A percentile compares a stretch with the other conserved stretches of the same genome.
phyloP scores from a whole-genome alignment of 306 rosid species.

The Cicer chorassanicum region DNA sequence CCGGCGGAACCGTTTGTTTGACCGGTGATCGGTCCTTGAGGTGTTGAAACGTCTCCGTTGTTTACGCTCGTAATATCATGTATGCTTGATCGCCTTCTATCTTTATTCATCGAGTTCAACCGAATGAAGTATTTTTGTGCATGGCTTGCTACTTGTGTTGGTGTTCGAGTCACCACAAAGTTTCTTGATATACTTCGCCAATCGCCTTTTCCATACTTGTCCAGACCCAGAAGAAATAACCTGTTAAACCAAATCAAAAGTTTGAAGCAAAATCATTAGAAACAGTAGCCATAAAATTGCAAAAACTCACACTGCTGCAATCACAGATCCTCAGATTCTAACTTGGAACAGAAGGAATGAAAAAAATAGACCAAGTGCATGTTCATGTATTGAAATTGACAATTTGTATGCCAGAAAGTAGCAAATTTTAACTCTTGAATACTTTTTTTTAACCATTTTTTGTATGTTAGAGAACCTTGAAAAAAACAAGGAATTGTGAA shows the following conservation, averaged over 20 bases:
- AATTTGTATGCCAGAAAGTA: neutral
- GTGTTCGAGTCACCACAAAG: constrained; percentile 93
- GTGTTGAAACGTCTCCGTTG: constrained; percentile 69
- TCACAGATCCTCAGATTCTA: neutral
- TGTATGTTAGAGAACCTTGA: too few relatives aligned
- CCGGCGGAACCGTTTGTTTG: constrained; percentile 69
- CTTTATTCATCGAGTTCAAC: constrained; percentile 93
- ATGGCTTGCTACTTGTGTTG: constrained; percentile 98
- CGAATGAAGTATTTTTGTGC: constrained; percentile 98
- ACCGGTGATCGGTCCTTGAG: constrained; percentile 89
- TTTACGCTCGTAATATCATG: constrained; percentile 90
- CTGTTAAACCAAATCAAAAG: constrained; percentile 46
- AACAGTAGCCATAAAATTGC: neutral
- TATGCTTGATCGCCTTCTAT: constrained; percentile 95
- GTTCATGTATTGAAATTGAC: neutral
- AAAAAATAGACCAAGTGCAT: neutral
- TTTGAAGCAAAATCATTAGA: neutral
- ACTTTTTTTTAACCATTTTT: too few relatives aligned
- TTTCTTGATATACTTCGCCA: constrained; percentile 98
- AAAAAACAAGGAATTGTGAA: too few relatives aligned
- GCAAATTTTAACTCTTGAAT: too few relatives aligned
- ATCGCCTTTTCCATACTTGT: constrained; percentile 95
- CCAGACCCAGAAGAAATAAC: constrained; percentile 93
- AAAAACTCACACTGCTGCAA: neutral
- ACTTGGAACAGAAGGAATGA: neutral